Base-by-base conservation (phyloP, 768 basidiomycete species). In the Cyclocybe aegerita region DNA sequence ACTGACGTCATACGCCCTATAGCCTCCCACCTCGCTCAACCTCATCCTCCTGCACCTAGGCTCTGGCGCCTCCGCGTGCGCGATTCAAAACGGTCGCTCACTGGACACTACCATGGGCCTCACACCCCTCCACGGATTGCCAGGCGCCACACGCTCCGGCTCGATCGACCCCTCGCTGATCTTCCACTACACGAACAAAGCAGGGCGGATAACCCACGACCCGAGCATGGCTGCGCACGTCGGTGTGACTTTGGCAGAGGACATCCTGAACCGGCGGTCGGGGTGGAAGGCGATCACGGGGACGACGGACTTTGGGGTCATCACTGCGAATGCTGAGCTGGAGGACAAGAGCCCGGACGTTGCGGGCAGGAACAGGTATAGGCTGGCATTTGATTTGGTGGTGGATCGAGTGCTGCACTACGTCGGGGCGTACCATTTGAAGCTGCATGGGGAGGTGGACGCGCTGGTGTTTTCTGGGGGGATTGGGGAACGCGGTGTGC, bases 41-140 rank as follows among this genome's bases (percentile, higher is more conserved):
- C 75, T 95, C 44, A 91, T 96, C 50, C 76, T 91, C 11, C 74
- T 92, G 30, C 94, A 96, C 65, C 81, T 96, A 48, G 93, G 93
- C 4, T 90, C 90, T n/a, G 94, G 94, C 10, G 93, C 93, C 0
- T 91, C 87, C 10, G 82, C 79, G 10, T 93, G 91, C 65, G 83
- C 83, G 12, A 86, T 96, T 64, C 75, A 76, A 43, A 62, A 74
- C 35, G 94, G 94, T 15, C 70, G 78, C 52, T 90, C 88, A 15
- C 75, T 86, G 55, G 91, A 96, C 66, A 95, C 92, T 1, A 86
- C 82, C 34, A 97, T 97, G 94, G 93, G 93, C 3, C 78, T 97
- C 34, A 94, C 94, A 1, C 93, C 93, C 3, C 68, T 93, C n/a
- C 83, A 83, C 48, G 93, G 93, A 2, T 73, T 96, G 0, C 92